Evolutionary conservation across 257 asterid genomes (phyloP), one percentile per base, ranked within the genome.

Genomic region (Lantana camara): DNA sequence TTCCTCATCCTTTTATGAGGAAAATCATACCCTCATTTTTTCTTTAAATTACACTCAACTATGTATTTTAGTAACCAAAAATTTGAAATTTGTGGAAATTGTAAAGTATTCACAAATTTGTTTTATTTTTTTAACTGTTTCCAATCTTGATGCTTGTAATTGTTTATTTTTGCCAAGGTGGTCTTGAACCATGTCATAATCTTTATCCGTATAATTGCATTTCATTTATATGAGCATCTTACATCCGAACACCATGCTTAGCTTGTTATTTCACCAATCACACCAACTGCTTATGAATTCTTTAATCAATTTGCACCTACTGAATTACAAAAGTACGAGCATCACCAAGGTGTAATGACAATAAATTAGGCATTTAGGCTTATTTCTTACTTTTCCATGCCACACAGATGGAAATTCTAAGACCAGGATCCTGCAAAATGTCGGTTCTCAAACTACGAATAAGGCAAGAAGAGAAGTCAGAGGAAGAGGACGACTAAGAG

Each of bases 361-460:
- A 27, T 19, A 19, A 40, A 9, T 19, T 11, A 10, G 23, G n/a
- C n/a, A n/a, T n/a, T n/a, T n/a, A n/a, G 35, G 30, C 38, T 5
- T 3, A 32, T 45, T 21, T 60, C 45, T 56, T 29, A 32, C 34
- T 54, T 27, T 27, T 27, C 54, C 52, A 44, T 67, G 67, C 62
- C 64, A 46, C 66, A 47, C 77, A 73, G 81, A 53, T 5, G 77
- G 66, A 38, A 50, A 9, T 19, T 53, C 55, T 63, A 66, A 67
- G 21, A 52, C 15, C 14, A 61, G 58, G 29, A 46, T 71, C 32
- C 45, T 21, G 62, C 58, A 62, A 69, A 71, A 23, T 52, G 62
- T 40, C 41, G 60, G 66, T 63, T 63, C 64, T 73, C 62, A 29
- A 56, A 52, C n/a, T 19, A 46, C 19, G 22, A 60, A 22, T 49